A percentile compares a stretch with the other conserved stretches of the same genome.
These are phyloP conservation scores for Nakaseomyces sp. DNA, from an alignment of 1,139 yeast genomes.

Conservation along the genomic window DNA sequence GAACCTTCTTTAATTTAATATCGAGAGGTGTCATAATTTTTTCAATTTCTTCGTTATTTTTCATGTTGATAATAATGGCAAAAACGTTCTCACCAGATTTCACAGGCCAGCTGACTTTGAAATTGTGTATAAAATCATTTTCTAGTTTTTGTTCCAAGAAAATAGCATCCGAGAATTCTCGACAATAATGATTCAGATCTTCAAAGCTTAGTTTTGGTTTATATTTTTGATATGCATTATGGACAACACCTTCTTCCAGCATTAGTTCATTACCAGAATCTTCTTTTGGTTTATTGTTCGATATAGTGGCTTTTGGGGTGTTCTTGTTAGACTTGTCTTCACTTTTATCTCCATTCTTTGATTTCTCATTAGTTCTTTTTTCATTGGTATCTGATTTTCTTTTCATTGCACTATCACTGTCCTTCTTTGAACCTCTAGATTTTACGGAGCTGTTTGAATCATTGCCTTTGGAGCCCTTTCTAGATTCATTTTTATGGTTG, in stretches of 20 bases:
- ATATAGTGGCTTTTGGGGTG: neutral
- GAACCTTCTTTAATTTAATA: conserved; percentile 34
- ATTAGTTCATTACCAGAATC: neutral
- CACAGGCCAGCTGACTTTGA: conserved; percentile 47
- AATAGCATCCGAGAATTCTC: conserved; percentile 52
- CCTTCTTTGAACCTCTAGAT: too few relatives aligned
- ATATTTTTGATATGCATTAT: conserved; percentile 26
- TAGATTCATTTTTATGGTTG: too few relatives aligned
- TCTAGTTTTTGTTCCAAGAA: conserved; percentile 51
- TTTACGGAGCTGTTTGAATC: too few relatives aligned
- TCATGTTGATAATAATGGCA: conserved; percentile 30
- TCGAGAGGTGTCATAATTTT: conserved; percentile 34
- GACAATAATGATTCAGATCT: conserved; percentile 43
- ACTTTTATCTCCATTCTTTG: neutral
- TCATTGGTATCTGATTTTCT: neutral
- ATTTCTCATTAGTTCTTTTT: too few relatives aligned
- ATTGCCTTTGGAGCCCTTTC: too few relatives aligned
- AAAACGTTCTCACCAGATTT: conserved; percentile 39
- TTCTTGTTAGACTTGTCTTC: neutral
- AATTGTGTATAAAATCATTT: conserved; percentile 39
- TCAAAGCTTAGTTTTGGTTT: conserved; percentile 43
- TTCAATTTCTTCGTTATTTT: conserved; percentile 33
- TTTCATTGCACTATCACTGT: too few relatives aligned
- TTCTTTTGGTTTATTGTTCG: neutral
- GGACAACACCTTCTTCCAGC: conserved; percentile 31